Percentiles rank a stretch among this genome's conserved stretches.
These are phyloP conservation scores for Cucumis cinereus DNA, from an alignment of 306 rosid species.

Conservation along the genomic window DNA sequence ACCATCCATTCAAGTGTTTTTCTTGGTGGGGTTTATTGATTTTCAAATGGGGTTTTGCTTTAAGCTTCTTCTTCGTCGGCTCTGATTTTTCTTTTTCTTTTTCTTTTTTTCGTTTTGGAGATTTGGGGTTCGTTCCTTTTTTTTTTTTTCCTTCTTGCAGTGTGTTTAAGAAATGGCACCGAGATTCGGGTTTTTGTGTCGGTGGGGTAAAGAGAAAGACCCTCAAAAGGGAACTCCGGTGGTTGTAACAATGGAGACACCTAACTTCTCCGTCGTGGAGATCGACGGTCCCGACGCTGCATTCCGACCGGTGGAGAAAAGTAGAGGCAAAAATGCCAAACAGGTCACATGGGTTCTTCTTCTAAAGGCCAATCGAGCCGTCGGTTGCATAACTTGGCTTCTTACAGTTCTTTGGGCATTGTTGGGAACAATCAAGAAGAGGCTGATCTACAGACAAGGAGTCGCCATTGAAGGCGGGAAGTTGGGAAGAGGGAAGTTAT, in stretches of 20 bases:
- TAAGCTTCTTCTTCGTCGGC: conserved; percentile 2
- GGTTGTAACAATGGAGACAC: conserved; percentile 86
- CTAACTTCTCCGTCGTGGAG: conserved; percentile 73
- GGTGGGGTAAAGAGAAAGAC: conserved; percentile 57
- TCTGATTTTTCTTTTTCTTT: conserved; percentile 1
- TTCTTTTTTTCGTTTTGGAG: background rate
- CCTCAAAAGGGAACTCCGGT: conserved; percentile 60
- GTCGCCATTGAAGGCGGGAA: conserved; percentile 42
- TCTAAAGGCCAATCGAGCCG: conserved; percentile 69
- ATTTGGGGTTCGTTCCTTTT: background rate
- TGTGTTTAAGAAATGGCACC: conserved; percentile 52
- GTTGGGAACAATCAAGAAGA: conserved; percentile 60
- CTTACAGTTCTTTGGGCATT: conserved; percentile 52
- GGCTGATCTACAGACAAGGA: conserved; percentile 52
- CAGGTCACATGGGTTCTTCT: conserved; percentile 92
- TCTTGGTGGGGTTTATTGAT: conserved; percentile 5
- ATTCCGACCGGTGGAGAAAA: conserved; percentile 69
- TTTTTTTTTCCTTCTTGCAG: background rate
- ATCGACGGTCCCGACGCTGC: conserved; percentile 74
- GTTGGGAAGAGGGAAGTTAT: conserved; percentile 43
- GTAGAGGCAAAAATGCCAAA: conserved; percentile 67
- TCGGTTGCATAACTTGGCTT: conserved; percentile 65
- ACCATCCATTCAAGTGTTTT: conserved; percentile 19
- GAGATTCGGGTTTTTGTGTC: conserved; percentile 50
- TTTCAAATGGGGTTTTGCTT: conserved; percentile 19